Conservation (phyloP, 2,329 filamentous ascomycete species). For the Knoxdaviesia proteae region DNA sequence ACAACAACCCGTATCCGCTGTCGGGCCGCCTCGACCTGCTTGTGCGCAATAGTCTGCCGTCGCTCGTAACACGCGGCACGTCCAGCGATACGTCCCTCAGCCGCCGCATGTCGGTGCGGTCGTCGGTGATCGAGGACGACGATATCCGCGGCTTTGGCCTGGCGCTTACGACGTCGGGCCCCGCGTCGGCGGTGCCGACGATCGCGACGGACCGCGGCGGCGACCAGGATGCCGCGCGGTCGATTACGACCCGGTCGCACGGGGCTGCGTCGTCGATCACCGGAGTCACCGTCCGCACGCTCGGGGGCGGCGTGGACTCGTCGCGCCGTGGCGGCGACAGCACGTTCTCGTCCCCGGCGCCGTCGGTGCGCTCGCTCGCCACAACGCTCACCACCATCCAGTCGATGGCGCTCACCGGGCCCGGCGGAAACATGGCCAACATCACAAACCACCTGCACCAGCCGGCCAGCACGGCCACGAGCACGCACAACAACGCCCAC, state of each 20-base stretch:
- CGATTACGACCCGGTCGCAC: slow-evolving; percentile 58
- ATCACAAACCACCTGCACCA: slow-evolving; percentile 17
- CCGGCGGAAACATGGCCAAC: slow-evolving; percentile 22
- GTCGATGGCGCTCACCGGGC: slow-evolving; percentile 30
- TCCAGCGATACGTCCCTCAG: neutral
- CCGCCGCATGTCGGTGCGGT: slow-evolving; percentile 2
- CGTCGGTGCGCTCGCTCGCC: slow-evolving; percentile 59
- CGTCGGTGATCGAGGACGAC: slow-evolving; percentile 4
- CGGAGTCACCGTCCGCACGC: slow-evolving; percentile 48
- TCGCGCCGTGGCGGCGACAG: slow-evolving; percentile 49
- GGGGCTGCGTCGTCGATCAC: slow-evolving; percentile 36
- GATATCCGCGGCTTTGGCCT: slow-evolving; percentile 14
- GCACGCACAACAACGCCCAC: slow-evolving; percentile 20
- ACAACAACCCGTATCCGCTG: slow-evolving; percentile 84
- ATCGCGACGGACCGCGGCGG: slow-evolving; percentile 45
- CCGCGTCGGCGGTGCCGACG: slow-evolving; percentile 29
- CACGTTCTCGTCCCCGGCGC: slow-evolving; percentile 67
- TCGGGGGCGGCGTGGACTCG: slow-evolving; percentile 39
- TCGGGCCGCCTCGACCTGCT: slow-evolving; percentile 35
- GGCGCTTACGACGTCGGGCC: slow-evolving; percentile 34
- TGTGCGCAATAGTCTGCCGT: slow-evolving; percentile 4
- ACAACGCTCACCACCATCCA: slow-evolving; percentile 76
- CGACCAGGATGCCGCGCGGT: slow-evolving; percentile 46
- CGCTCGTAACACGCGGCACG: slow-evolving; percentile 2
- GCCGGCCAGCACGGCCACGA: slow-evolving; percentile 14